Conservation (phyloP, 2,329 filamentous ascomycete genomes). For the Aspergillus sp. region DNA sequence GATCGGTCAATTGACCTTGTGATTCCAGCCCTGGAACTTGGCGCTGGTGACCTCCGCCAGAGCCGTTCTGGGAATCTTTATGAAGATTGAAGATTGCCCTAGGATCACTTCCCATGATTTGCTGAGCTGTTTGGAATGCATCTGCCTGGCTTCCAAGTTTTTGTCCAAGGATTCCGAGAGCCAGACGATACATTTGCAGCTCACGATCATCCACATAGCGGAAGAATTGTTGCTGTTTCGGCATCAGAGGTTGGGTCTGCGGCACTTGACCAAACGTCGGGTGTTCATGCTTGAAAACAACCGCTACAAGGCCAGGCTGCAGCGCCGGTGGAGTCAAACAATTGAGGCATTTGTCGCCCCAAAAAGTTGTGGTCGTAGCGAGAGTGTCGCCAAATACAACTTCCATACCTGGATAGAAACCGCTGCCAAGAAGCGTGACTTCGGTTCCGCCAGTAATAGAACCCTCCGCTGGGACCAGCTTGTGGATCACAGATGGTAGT, state of each 20-base stretch:
- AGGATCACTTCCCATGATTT: slow-evolving; percentile 39
- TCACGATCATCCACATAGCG: slow-evolving; percentile 55
- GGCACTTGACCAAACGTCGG: slow-evolving; percentile 42
- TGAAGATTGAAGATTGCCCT: slow-evolving; percentile 42
- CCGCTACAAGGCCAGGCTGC: slow-evolving; percentile 59
- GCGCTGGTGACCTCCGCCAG: slow-evolving; percentile 36
- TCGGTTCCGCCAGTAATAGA: slow-evolving; percentile 78
- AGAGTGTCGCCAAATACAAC: slow-evolving; percentile 72
- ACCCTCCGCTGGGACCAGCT: slow-evolving; percentile 74
- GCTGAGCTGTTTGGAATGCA: slow-evolving; percentile 41
- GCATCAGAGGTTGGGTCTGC: slow-evolving; percentile 34
- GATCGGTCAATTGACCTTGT: slow-evolving; percentile 40
- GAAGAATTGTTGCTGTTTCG: slow-evolving; percentile 51
- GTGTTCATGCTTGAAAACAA: slow-evolving; percentile 56
- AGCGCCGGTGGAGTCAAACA: slow-evolving; percentile 67
- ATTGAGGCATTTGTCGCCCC: slow-evolving; percentile 71
- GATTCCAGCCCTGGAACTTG: slow-evolving; percentile 37
- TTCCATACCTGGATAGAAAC: slow-evolving; percentile 70
- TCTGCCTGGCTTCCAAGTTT: slow-evolving; percentile 40
- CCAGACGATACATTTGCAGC: slow-evolving; percentile 40
- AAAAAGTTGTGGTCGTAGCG: slow-evolving; percentile 67
- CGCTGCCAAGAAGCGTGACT: slow-evolving; percentile 72
- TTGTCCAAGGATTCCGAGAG: slow-evolving; percentile 39
- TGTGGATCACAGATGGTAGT: slow-evolving; percentile 61
- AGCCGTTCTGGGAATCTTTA: slow-evolving; percentile 35